Percentiles rank a stretch among this genome's conserved stretches.
These are phyloP conservation scores for Candida maris DNA, from an alignment of 805 yeast species.

Conservation along the genomic window DNA sequence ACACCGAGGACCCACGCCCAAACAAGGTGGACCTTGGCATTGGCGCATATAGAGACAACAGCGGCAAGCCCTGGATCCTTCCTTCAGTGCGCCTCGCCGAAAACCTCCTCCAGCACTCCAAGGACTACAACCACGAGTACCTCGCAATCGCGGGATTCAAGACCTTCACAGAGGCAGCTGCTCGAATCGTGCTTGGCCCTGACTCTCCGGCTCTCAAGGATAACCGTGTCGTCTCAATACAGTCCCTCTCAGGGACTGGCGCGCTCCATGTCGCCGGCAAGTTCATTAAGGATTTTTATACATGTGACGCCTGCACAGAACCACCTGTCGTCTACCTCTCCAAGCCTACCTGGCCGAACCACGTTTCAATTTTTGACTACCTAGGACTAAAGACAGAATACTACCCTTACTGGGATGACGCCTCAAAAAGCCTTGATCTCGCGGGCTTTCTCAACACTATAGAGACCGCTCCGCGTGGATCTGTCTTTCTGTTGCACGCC, in stretches of 20 bases:
- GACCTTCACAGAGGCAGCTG: conserved; percentile 64
- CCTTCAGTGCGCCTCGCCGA: conserved; percentile 79
- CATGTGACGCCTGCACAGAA: conserved; percentile 14
- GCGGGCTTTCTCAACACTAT: conserved; percentile 64
- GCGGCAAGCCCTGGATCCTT: conserved; percentile 86
- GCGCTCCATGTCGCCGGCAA: conserved; percentile 87
- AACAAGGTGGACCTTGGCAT: conserved; percentile 82
- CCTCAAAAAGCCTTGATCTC: conserved; percentile 66
- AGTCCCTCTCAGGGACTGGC: conserved; percentile 84
- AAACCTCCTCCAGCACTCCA: conserved; percentile 51
- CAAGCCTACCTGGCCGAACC: conserved; percentile 98
- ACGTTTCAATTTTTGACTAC: conserved; percentile 71
- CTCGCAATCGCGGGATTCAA: conserved; percentile 76
- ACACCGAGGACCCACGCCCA: conserved; percentile 50
- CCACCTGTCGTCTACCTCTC: conserved; percentile 62
- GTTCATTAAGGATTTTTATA: conserved; percentile 53
- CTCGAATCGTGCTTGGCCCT: conserved; percentile 66
- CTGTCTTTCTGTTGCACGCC: conserved; percentile 81
- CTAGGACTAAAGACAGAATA: conserved; percentile 62
- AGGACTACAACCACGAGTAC: conserved; percentile 79
- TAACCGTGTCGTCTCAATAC: conserved; percentile 56
- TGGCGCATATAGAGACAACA: conserved; percentile 91
- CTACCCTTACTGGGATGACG: conserved; percentile 85
- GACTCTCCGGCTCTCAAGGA: conserved; percentile 51
- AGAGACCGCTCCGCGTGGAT: conserved; percentile 65